These are phyloP conservation scores for Curvularia hawaiiensis DNA, from an alignment of 2,329 filamentous ascomycete genomes.

Conservation along the genomic window DNA sequence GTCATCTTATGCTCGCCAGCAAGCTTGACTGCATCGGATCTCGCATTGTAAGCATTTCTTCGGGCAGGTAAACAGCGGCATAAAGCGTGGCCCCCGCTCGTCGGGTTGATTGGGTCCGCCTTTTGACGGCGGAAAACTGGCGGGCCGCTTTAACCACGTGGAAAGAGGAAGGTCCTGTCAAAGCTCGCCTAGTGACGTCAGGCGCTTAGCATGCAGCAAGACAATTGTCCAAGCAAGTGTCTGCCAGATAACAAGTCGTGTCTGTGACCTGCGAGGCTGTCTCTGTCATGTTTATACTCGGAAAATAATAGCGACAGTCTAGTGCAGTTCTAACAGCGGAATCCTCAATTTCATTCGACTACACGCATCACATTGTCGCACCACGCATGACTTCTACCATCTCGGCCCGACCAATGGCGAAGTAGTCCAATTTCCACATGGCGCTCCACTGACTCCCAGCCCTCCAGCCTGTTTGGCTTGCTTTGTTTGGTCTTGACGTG, in stretches of 20 bases:
- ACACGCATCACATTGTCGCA: neutral
- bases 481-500: neutral
- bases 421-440: constrained; percentile 9
- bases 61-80: neutral
- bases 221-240: neutral
- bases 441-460: neutral
- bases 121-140: neutral
- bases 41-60: neutral
- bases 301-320: neutral
- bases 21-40: neutral
- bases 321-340: neutral
- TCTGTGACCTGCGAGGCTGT: no score
- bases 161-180: neutral
- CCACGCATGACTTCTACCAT: constrained; percentile 3
- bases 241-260: neutral
- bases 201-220: neutral
- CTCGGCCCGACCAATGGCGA: constrained; percentile 6
- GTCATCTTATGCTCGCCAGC: neutral
- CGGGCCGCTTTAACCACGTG: neutral
- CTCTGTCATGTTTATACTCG: neutral
- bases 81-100: neutral
- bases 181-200: constrained; percentile 7
- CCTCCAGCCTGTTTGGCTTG: neutral
- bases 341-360: neutral
- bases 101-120: neutral